phyloP scores from a whole-genome alignment of 2,329 filamentous ascomycete genomes.

The Diaporthe velutina region DNA sequence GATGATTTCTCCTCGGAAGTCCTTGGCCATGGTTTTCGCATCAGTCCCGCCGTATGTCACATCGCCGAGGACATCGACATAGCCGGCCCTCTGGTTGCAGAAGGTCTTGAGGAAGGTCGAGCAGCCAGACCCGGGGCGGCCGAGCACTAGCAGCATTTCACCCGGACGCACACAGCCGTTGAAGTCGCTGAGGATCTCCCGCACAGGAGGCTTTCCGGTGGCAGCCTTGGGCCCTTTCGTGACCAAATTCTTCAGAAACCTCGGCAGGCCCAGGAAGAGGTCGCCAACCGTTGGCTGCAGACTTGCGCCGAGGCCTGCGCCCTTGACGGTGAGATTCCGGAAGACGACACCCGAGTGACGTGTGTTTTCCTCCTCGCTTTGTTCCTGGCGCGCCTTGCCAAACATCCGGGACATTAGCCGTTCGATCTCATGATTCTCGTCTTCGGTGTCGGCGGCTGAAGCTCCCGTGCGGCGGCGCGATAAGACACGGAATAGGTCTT shows the following conservation, averaged over 20 bases:
- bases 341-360: slow-evolving; percentile 79
- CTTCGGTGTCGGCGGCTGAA: slow-evolving; percentile 44
- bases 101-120: slow-evolving; percentile 28
- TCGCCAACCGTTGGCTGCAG: slow-evolving; percentile 58
- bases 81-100: slow-evolving; percentile 31
- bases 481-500: slow-evolving; percentile 63
- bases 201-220: slow-evolving; percentile 64
- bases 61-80: slow-evolving; percentile 26
- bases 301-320: slow-evolving; percentile 74
- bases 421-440: slow-evolving; percentile 68
- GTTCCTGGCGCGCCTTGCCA: slow-evolving; percentile 71
- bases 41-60: slow-evolving; percentile 25
- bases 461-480: slow-evolving; percentile 62
- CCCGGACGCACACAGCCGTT: slow-evolving; percentile 22
- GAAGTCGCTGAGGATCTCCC: slow-evolving; percentile 70
- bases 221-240: slow-evolving; percentile 48
- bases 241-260: slow-evolving; percentile 42
- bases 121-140: slow-evolving; percentile 37
- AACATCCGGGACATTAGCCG: slow-evolving; percentile 79
- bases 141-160: slow-evolving; percentile 34
- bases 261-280: slow-evolving; percentile 49
- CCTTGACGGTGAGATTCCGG: slow-evolving; percentile 77
- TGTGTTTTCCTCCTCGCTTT: slow-evolving; percentile 78
- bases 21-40: slow-evolving; percentile 80
- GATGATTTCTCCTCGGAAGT: slow-evolving; percentile 86